Evolutionary conservation across 1,139 yeast species (phyloP), one percentile per base, ranked within the genome.

Genomic region (Candida anutae): DNA sequence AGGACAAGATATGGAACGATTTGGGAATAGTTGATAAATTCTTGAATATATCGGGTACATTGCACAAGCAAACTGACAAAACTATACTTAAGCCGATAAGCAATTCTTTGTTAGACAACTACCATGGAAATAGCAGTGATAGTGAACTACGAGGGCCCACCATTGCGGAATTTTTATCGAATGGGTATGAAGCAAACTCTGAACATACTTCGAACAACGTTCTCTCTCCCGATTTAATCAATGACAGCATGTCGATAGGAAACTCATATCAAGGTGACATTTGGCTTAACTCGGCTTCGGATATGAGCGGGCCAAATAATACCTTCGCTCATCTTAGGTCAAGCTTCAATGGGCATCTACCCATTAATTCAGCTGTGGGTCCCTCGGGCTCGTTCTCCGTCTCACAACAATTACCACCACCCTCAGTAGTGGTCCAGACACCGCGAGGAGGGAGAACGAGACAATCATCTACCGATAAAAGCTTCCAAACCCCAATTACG

Each of bases 401-500:
- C n/a, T n/a, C n/a, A n/a, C n/a, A n/a, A n/a, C n/a, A n/a, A n/a
- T n/a, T n/a, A 34, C 41, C 19, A 17, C 9, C 19, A 17, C 19
- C 19, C 8, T 10, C 19, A 17, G 19, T 17, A 10, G 19, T 17
- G 17, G 37, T 53, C 5, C 69, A 62, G 32, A 63, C 70, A 5
- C 70, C 70, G 1, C 39, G 66, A 26, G 40, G 58, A 2, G 59
- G 55, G 1, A 45, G 65, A 37, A 53, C 63, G 2, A 43, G 69
- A 24, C 69, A 62, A 36, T 42, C 53, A 1, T 58, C 66, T 1
- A 50, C 51, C n/a, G 69, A 63, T 32, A 52, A 61, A 35, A 54
- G 45, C 28, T 61, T 58, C 38, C 69, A 61, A 35, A 63, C 70
- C 0, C 70, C 70, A 0, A 54, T 62, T 6, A 48, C 66, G 0